phyloP scores from a whole-genome alignment of 371 early-diverging fungal species.

The Neoconidiobolus thromboides region DNA sequence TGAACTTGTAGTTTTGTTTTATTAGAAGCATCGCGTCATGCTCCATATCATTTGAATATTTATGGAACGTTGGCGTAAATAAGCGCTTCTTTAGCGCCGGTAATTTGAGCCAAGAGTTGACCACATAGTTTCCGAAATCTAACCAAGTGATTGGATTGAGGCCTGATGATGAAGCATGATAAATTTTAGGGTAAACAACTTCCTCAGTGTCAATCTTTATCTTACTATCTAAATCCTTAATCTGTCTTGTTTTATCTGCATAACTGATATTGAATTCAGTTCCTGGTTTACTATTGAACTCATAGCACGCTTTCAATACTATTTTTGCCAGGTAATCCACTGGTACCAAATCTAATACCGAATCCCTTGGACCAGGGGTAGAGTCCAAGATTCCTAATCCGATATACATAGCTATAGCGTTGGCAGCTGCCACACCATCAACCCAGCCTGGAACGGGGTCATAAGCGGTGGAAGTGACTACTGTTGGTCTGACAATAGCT shows the following conservation, averaged over 20 bases:
- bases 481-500: slow-evolving; percentile 27
- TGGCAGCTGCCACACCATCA: slow-evolving; percentile 35
- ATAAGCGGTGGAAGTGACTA: slow-evolving; percentile 25
- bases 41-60: not conserved
- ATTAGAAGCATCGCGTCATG: not conserved
- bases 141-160: slow-evolving; percentile 16
- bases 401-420: slow-evolving; percentile 15
- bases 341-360: slow-evolving; percentile 12
- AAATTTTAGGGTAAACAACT: slow-evolving; percentile 9
- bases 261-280: slow-evolving; percentile 16
- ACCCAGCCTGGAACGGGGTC: slow-evolving; percentile 47
- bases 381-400: slow-evolving; percentile 7
- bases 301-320: not conserved
- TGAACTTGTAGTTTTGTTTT: not conserved
- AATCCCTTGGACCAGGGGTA: slow-evolving; percentile 12
- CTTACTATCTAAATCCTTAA: not conserved
- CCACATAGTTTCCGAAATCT: slow-evolving; percentile 10
- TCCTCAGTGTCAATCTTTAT: not conserved
- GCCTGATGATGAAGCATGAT: slow-evolving; percentile 14
- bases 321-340: not conserved
- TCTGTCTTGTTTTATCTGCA: slow-evolving; percentile 7
- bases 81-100: not conserved
- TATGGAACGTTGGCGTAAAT: slow-evolving; percentile 1
- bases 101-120: not conserved
- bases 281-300: not conserved